A percentile compares a stretch with the other conserved stretches of the same genome.
Evolutionary conservation across 495 filamentous ascomycete genomes (phyloP).

Genomic region (Penicillium goetzii): DNA sequence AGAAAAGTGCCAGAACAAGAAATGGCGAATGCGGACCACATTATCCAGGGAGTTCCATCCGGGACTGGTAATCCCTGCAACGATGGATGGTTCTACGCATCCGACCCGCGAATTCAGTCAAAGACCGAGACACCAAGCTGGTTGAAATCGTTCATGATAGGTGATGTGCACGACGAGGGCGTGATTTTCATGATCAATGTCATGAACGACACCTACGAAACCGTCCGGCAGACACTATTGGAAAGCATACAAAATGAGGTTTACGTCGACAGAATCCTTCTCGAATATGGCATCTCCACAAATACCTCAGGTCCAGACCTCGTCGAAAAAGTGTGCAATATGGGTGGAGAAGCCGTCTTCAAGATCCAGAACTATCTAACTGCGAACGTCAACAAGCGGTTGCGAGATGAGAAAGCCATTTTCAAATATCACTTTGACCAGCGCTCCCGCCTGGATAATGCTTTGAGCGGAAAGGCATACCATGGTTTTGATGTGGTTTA

Average conservation of each 20-base stretch:
- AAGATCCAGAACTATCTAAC: neutral
- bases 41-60: neutral
- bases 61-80: neutral
- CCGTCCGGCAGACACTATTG: constrained; percentile 13
- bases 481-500: neutral
- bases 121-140: constrained; percentile 3
- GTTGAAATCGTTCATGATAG: constrained; percentile 15
- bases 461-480: neutral
- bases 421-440: neutral
- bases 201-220: constrained; percentile 14
- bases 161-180: constrained; percentile 19
- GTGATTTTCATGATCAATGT: constrained; percentile 20
- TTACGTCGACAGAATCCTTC: constrained; percentile 14
- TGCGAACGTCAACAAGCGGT: neutral
- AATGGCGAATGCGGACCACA: neutral
- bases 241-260: constrained; percentile 7
- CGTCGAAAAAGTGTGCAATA: neutral
- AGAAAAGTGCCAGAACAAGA: neutral
- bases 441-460: neutral
- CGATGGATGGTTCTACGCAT: neutral
- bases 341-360: neutral
- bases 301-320: neutral
- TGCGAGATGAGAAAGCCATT: neutral
- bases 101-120: neutral
- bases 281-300: constrained; percentile 14